phyloP scores from a whole-genome alignment of 345 rosid genomes.

The Eucalyptus viminalis region DNA sequence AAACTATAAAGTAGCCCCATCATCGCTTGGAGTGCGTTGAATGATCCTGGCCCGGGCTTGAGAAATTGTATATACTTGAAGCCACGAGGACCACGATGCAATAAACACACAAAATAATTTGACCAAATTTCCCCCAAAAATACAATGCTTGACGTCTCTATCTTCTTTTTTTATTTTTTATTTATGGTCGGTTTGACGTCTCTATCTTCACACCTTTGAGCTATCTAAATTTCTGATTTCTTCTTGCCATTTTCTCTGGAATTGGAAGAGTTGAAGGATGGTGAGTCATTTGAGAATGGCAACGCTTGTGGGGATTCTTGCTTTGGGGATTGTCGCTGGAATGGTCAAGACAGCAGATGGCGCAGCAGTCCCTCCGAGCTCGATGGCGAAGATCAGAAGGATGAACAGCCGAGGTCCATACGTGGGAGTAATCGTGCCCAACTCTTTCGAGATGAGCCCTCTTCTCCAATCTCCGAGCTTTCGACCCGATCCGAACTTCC shows the following conservation, averaged over 20 bases:
- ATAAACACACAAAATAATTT: neutral
- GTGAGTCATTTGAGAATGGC: neutral
- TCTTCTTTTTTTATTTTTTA: too few species aligned
- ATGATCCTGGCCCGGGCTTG: neutral
- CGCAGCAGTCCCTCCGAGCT: neutral
- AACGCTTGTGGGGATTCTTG: neutral
- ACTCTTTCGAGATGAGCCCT: constrained; percentile 64
- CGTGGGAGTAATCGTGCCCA: constrained; percentile 56
- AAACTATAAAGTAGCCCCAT: neutral
- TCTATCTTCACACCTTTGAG: neutral
- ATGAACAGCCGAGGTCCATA: constrained; percentile 38
- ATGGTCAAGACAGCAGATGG: constrained; percentile 7
- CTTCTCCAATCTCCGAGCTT: constrained; percentile 46
- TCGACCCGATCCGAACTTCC: constrained; percentile 14
- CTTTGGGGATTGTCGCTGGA: neutral
- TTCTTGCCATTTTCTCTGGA: neutral
- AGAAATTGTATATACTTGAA: neutral
- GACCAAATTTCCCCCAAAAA: neutral
- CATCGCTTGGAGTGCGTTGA: neutral
- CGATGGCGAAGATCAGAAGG: constrained; percentile 4
- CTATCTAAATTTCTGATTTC: neutral
- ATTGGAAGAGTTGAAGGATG: neutral
- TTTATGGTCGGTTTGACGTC: neutral
- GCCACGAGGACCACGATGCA: neutral
- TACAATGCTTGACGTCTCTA: neutral